Evolutionary conservation across 2,329 filamentous ascomycete species (phyloP).

Genomic region (Albophoma yamanashiensis): DNA sequence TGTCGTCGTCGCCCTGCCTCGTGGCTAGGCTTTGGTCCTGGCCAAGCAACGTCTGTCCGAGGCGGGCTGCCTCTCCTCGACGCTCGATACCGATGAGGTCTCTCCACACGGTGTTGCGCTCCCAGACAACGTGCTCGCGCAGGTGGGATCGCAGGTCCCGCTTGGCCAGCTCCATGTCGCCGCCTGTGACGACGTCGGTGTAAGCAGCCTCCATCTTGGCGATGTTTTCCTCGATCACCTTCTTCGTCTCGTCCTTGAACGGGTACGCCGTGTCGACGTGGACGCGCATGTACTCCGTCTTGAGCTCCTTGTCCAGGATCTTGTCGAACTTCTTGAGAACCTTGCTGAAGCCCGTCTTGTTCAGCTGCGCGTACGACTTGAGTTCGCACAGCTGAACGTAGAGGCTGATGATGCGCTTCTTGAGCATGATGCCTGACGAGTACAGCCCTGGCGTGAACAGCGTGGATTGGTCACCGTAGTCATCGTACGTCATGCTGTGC

Average conservation of each 20-base stretch:
- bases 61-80: conserved; percentile 84
- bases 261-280: conserved; percentile 71
- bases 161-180: conserved; percentile 65
- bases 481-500: conserved; percentile 60
- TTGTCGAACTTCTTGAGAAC: conserved; percentile 99
- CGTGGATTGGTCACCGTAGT: conserved; percentile 67
- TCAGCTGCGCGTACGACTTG: conserved; percentile 91
- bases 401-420: conserved; percentile 77
- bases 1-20: conserved; percentile 75
- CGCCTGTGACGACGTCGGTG: conserved; percentile 69
- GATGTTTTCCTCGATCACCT: conserved; percentile 61
- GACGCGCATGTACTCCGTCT: conserved; percentile 62
- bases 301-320: conserved; percentile 74
- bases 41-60: conserved; percentile 77
- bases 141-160: conserved; percentile 84
- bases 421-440: conserved; percentile 69
- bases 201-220: conserved; percentile 68
- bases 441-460: conserved; percentile 50
- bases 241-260: conserved; percentile 65
- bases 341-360: conserved; percentile 93
- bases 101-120: conserved; percentile 96
- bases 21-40: conserved; percentile 56
- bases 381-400: conserved; percentile 93
- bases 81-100: conserved; percentile 98
- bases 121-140: conserved; percentile 96